Evolutionary conservation across 352 stramenopile species (phyloP), one percentile per base, ranked within the genome.

Genomic region (Phytophthora sansomeana): DNA sequence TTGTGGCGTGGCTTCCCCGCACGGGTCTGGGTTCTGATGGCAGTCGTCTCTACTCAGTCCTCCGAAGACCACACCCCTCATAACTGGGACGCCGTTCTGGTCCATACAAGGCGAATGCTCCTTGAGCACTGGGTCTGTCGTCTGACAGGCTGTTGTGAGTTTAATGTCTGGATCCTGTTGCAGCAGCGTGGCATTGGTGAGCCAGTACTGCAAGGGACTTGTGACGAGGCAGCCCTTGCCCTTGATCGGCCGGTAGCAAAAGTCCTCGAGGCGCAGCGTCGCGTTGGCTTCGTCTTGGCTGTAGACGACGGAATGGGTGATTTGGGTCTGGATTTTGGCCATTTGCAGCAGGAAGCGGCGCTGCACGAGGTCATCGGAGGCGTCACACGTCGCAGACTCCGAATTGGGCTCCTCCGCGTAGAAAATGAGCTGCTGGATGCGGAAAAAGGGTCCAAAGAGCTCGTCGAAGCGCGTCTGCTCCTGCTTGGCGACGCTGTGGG

Each of bases 31-130:
- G 38, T 92, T 96, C 49, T 74, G 66, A 29, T 95, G 83, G 58
- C 87, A 95, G 0, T 75, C 54, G 39, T 95, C 85, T 4, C 65
- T 67, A 2, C 74, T 54, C 14, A 96, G 51, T 0, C 88, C 90
- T 7, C 91, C 91, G 69, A 97, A 96, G 8, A 97, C 89, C 10
- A 97, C 91, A 49, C 89, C 85, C 38, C 81, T 77, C 86, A 97
- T 96, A 6, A 97, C 91, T 2, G 91, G 90, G 7, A 96, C 75
- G n/a, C 91, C 91, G 53, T 94, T 97, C 67, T 93, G 72, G 59
- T 97, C 90, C 84, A 97, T 93, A 32, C 90, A 97, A 6, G 89
- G 88, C 7, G 86, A 74, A 38, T 60, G 67, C 11, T 87, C 44
- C 44, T 89, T 77, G 3, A 92, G 71, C 6, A 44, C 50, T 4